Conservation (phyloP, 768 basidiomycete species). For the Lactarius indigo region DNA sequence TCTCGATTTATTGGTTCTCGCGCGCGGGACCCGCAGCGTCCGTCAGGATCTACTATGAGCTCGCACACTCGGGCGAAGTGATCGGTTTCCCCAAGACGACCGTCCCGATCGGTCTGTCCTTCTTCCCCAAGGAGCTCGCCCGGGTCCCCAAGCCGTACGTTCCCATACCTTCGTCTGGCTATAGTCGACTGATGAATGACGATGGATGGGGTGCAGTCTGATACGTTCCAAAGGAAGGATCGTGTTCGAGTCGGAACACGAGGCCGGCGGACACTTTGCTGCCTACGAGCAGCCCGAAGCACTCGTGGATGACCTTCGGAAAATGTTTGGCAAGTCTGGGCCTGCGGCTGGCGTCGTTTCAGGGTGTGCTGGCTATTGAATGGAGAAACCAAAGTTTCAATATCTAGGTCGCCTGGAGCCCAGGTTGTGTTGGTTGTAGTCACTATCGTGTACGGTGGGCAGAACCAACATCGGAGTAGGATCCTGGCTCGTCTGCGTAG, state of each 20-base stretch:
- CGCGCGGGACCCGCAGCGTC: constrained; percentile 56
- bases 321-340: constrained; percentile 54
- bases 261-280: constrained; percentile 57
- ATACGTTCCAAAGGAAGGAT: constrained; percentile 35
- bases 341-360: constrained; percentile 47
- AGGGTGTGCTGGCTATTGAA: constrained; percentile 27
- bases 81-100: neutral
- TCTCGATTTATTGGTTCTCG: constrained; percentile 58
- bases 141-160: constrained; percentile 39
- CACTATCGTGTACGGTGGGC: too few species aligned
- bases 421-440: neutral
- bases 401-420: neutral
- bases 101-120: constrained; percentile 48
- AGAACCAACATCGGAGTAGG: too few species aligned
- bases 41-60: constrained; percentile 56
- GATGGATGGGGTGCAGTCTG: neutral
- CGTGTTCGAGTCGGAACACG: constrained; percentile 49
- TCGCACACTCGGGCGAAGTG: neutral
- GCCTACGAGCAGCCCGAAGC: constrained; percentile 47
- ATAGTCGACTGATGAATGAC: neutral
- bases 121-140: constrained; percentile 50
- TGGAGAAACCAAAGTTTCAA: neutral
- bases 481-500: too few species aligned
- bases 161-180: too few species aligned
- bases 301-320: constrained; percentile 48